Evolutionary conservation across 1,284 basidiomycete species (phyloP).

Genomic region (Flammula alnicola): DNA sequence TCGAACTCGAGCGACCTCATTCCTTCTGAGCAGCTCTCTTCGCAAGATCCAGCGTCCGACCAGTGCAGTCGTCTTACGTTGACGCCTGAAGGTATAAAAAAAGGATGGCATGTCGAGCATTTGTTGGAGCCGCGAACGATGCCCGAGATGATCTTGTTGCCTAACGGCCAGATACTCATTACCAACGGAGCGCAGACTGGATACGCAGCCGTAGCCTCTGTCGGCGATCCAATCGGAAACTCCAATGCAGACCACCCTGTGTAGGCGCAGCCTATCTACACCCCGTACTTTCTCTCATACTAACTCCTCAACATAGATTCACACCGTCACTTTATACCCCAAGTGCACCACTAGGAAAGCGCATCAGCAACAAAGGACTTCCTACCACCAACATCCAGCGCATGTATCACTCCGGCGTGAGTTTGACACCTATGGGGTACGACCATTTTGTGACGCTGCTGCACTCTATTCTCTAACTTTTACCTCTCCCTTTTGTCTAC

Average conservation of each 20-base stretch:
- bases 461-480: too few relatives aligned
- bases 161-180: slow-evolving; percentile 56
- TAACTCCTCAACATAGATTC: slow-evolving; percentile 28
- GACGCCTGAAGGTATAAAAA: slow-evolving; percentile 40
- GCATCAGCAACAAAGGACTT: slow-evolving; percentile 51
- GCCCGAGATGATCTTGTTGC: slow-evolving; percentile 56
- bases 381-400: slow-evolving; percentile 49
- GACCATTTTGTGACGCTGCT: not conserved
- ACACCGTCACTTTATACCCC: slow-evolving; percentile 59
- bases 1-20: slow-evolving; percentile 34
- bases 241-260: slow-evolving; percentile 49
- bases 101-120: slow-evolving; percentile 43
- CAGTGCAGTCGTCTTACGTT: slow-evolving; percentile 48
- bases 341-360: slow-evolving; percentile 44
- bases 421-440: slow-evolving; percentile 43
- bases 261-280: too few relatives aligned
- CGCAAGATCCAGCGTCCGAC: slow-evolving; percentile 45
- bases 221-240: slow-evolving; percentile 37
- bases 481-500: too few relatives aligned
- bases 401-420: slow-evolving; percentile 49
- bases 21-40: slow-evolving; percentile 36
- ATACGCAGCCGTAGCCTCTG: slow-evolving; percentile 51
- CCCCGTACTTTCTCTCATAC: not conserved
- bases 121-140: slow-evolving; percentile 47
- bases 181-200: slow-evolving; percentile 50